phyloP scores from a whole-genome alignment of 1,284 basidiomycete genomes.

The Pterulicium gracile region DNA sequence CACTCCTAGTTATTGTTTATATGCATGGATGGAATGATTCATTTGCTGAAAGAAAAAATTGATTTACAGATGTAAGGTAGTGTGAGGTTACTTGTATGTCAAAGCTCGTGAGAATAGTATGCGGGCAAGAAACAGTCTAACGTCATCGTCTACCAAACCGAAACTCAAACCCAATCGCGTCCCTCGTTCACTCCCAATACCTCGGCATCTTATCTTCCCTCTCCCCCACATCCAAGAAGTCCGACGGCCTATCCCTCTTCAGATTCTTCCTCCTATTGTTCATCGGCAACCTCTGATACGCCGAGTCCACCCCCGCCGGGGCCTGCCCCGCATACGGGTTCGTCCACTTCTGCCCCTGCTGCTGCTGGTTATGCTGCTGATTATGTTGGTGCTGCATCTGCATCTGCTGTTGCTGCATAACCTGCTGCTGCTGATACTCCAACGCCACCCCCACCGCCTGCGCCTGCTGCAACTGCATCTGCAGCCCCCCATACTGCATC shows the following conservation, averaged over 20 bases:
- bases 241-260: slow-evolving; percentile 72
- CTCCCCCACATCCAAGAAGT: slow-evolving; percentile 69
- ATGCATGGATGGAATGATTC: too few species aligned
- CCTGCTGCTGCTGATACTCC: slow-evolving; percentile 17
- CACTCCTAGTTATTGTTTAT: too few species aligned
- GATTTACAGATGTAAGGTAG: too few species aligned
- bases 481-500: slow-evolving; percentile 65
- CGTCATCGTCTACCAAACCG: too few species aligned
- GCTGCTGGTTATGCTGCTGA: slow-evolving; percentile 9
- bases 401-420: slow-evolving; percentile 19
- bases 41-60: too few species aligned
- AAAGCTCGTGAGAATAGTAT: too few species aligned
- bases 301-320: slow-evolving; percentile 56
- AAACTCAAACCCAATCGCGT: too few species aligned
- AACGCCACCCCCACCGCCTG: slow-evolving; percentile 53
- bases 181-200: slow-evolving; percentile 58
- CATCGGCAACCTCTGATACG: slow-evolving; percentile 73
- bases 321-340: slow-evolving; percentile 52
- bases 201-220: slow-evolving; percentile 51
- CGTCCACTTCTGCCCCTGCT: slow-evolving; percentile 27
- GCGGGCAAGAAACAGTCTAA: too few species aligned
- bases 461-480: slow-evolving; percentile 67
- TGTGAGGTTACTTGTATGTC: too few species aligned
- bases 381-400: too few species aligned
- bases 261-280: slow-evolving; percentile 66